Conservation (phyloP, 225 moss, liverwort and hornwort species). For the Climacium dendroides region DNA sequence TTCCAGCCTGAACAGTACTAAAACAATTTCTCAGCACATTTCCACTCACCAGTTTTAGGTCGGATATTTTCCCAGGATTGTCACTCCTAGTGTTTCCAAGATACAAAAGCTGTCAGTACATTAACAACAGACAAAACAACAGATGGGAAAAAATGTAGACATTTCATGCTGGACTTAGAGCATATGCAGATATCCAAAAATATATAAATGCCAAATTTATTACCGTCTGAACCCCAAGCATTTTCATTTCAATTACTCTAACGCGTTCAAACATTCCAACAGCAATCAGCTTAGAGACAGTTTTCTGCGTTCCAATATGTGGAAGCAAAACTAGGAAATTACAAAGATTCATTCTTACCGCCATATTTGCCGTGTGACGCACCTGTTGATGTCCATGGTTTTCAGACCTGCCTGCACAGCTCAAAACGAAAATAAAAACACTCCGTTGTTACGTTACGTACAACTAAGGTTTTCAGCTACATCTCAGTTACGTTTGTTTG, state of each 20-base stretch:
- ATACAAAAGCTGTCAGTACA: background rate
- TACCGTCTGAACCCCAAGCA: background rate
- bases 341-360: background rate
- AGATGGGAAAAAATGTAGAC: background rate
- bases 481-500: background rate
- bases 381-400: background rate
- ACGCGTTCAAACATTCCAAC: background rate
- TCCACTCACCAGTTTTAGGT: conserved; percentile 30
- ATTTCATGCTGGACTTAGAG: background rate
- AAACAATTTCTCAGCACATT: background rate
- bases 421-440: background rate
- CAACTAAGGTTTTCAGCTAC: background rate
- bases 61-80: conserved; percentile 36
- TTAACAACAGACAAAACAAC: background rate
- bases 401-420: conserved; percentile 6
- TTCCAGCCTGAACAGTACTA: background rate
- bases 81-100: conserved; percentile 7
- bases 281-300: background rate
- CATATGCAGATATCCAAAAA: background rate
- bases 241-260: background rate
- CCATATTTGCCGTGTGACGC: conserved; percentile 21
- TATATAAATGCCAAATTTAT: background rate
- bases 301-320: background rate
- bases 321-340: background rate
- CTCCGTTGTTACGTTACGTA: background rate